These are phyloP conservation scores for Cladorrhinum sp. DNA, from an alignment of 2,329 filamentous ascomycete genomes.

Conservation along the genomic window DNA sequence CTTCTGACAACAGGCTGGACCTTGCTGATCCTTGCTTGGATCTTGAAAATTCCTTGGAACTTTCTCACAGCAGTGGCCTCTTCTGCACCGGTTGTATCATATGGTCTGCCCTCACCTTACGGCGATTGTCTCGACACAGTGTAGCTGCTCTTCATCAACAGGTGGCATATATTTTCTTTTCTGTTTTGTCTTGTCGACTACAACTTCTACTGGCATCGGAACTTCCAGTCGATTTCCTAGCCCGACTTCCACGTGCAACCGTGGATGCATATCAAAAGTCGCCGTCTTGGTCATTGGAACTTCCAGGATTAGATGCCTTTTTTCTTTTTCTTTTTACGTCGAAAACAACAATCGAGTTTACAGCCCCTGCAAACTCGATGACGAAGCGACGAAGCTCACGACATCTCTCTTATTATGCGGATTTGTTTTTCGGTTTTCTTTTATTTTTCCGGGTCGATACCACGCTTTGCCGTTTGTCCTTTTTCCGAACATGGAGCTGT, in stretches of 20 bases:
- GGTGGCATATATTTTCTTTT: slow-evolving; percentile 5
- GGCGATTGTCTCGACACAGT: background rate
- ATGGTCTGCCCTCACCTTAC: background rate
- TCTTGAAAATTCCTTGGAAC: background rate
- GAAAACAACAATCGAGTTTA: background rate
- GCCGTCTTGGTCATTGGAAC: background rate
- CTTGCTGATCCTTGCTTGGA: background rate
- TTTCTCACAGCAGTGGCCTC: background rate
- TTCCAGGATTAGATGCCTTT: background rate
- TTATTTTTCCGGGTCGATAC: slow-evolving; percentile 3
- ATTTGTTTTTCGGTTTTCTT: background rate
- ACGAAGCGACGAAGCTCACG: slow-evolving; percentile 8
- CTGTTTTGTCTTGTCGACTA: background rate
- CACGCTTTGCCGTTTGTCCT: background rate
- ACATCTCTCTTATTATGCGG: background rate
- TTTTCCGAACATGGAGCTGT: slow-evolving; percentile 3
- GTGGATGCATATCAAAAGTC: background rate
- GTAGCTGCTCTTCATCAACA: background rate
- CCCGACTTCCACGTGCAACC: background rate
- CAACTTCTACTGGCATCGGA: background rate
- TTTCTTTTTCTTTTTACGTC: slow-evolving; percentile 1
- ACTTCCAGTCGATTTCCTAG: background rate
- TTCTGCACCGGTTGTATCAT: background rate
- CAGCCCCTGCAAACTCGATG: background rate
- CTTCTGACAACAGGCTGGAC: background rate